phyloP scores from a whole-genome alignment of 331 rosid species.

The Ulmus americana region DNA sequence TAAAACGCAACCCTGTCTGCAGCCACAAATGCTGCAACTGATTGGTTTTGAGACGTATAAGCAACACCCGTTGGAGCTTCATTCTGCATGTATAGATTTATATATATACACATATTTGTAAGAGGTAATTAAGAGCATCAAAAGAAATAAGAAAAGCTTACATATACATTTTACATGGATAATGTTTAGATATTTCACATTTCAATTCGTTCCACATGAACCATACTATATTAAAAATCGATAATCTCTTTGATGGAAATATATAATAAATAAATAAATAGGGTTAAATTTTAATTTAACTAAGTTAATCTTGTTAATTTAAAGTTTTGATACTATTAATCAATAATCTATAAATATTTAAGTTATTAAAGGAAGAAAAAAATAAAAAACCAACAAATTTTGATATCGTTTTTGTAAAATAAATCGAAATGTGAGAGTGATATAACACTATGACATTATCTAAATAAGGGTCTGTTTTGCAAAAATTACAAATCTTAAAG shows the following conservation, averaged over 20 bases:
- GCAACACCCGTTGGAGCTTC: constrained; percentile 93
- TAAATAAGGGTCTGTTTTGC: too few relatives aligned
- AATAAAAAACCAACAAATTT: not conserved
- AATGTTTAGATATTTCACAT: too few relatives aligned
- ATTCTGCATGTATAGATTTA: constrained; percentile 38
- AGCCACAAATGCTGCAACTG: constrained; percentile 73
- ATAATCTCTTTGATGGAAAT: too few relatives aligned
- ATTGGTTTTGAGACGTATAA: constrained; percentile 87
- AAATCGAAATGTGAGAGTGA: not conserved
- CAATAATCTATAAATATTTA: too few relatives aligned
- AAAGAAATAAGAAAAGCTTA: not conserved
- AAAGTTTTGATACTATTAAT: too few relatives aligned
- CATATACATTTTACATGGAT: too few relatives aligned
- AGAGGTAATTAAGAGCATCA: not conserved
- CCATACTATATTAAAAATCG: too few relatives aligned
- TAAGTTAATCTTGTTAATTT: too few relatives aligned
- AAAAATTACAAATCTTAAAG: not conserved
- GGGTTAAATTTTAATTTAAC: too few relatives aligned
- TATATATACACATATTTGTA: not conserved
- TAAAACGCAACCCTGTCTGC: constrained; percentile 75
- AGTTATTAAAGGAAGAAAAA: not conserved
- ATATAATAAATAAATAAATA: too few relatives aligned
- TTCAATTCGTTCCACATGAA: too few relatives aligned
- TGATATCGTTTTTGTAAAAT: not conserved
- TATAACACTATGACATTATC: too few relatives aligned